phyloP scores from a whole-genome alignment of 2,329 filamentous ascomycete genomes.

The Nothopassalora personata region DNA sequence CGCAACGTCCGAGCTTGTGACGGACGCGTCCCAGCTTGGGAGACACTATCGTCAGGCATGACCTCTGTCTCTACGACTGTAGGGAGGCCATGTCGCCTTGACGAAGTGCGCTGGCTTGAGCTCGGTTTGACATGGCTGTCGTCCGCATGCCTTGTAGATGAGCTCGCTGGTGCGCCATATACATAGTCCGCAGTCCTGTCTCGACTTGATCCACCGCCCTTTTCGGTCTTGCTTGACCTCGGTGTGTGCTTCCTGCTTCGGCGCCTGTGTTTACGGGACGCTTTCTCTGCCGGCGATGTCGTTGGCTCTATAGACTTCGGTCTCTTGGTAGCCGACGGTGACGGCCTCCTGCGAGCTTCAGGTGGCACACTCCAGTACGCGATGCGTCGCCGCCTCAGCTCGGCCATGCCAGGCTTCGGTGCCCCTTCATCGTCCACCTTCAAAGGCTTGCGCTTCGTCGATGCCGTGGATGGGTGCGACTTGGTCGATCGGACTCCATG shows the following conservation, averaged over 20 bases:
- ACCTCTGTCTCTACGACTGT: slow-evolving; percentile 20
- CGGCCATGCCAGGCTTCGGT: slow-evolving; percentile 36
- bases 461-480: slow-evolving; percentile 14
- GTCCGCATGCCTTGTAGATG: neutral
- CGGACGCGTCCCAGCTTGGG: slow-evolving; percentile 20
- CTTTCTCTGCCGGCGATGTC: slow-evolving; percentile 7
- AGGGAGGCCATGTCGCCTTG: slow-evolving; percentile 9
- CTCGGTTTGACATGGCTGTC: neutral
- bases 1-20: slow-evolving; percentile 1
- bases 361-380: slow-evolving; percentile 31
- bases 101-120: slow-evolving; percentile 7
- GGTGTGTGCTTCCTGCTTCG: slow-evolving; percentile 7
- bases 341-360: slow-evolving; percentile 7
- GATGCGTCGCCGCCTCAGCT: slow-evolving; percentile 35
- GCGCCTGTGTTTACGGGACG: slow-evolving; percentile 6
- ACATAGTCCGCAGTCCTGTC: slow-evolving; percentile 12
- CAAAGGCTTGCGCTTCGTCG: slow-evolving; percentile 10
- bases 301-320: slow-evolving; percentile 3
- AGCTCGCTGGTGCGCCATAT: slow-evolving; percentile 1
- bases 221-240: slow-evolving; percentile 6
- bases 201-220: neutral
- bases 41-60: slow-evolving; percentile 31
- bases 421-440: slow-evolving; percentile 14
- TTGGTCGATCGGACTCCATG: slow-evolving; percentile 10
- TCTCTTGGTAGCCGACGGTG: slow-evolving; percentile 4